A percentile compares a stretch with the other conserved stretches of the same genome.
These are phyloP conservation scores for Cordyceps javanica DNA, from an alignment of 2,329 filamentous ascomycete genomes.

Conservation along the genomic window DNA sequence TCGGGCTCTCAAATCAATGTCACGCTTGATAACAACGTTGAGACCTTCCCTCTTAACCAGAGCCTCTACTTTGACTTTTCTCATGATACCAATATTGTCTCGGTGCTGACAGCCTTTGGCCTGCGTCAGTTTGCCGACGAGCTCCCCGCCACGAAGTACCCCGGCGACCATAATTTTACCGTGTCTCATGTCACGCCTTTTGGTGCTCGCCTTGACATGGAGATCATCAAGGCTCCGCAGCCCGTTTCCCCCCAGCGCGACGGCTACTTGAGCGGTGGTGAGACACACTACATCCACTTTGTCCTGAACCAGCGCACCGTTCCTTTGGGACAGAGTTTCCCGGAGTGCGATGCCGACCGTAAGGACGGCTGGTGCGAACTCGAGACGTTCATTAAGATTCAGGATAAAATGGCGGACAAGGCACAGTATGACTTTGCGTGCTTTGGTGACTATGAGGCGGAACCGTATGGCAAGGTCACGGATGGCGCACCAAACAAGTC, in stretches of 20 bases:
- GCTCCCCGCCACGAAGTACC: constrained; percentile 50
- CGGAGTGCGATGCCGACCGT: constrained; percentile 53
- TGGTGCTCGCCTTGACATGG: constrained; percentile 65
- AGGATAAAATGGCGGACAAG: constrained; percentile 50
- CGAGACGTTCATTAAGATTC: constrained; percentile 57
- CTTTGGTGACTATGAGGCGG: constrained; percentile 44
- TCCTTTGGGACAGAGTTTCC: constrained; percentile 60
- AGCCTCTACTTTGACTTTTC: constrained; percentile 71
- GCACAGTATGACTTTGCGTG: constrained; percentile 62
- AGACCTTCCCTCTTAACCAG: constrained; percentile 69
- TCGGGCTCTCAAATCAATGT: constrained; percentile 57
- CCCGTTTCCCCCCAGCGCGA: constrained; percentile 52
- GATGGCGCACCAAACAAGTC: constrained; percentile 28
- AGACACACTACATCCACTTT: constrained; percentile 68
- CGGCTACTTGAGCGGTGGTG: constrained; percentile 43
- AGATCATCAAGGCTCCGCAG: constrained; percentile 62
- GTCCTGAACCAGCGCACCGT: constrained; percentile 68
- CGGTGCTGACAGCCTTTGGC: constrained; percentile 66
- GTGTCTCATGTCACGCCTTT: constrained; percentile 66
- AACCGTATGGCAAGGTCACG: constrained; percentile 33
- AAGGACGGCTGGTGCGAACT: constrained; percentile 76
- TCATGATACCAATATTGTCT: constrained; percentile 69
- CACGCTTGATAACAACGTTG: constrained; percentile 61
- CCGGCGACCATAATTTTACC: constrained; percentile 54
- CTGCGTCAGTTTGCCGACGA: constrained; percentile 60